Percentiles rank a stretch among this genome's conserved stretches.
Conservation (phyloP, 345 rosid genomes). For the Microcos paniculata region DNA sequence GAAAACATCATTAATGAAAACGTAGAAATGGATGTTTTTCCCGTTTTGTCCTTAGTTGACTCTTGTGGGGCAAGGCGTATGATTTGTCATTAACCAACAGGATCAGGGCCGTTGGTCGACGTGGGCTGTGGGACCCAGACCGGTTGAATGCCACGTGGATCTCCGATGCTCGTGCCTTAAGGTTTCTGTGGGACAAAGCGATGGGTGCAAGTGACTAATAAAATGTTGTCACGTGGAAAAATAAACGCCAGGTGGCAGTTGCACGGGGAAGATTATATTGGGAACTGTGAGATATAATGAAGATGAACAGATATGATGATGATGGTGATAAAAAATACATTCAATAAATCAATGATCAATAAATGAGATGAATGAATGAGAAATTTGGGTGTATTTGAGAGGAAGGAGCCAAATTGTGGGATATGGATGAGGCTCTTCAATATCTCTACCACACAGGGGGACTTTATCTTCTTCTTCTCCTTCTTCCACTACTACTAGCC, state of each 20-base stretch:
- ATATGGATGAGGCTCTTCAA: too few relatives aligned
- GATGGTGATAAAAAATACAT: too few relatives aligned
- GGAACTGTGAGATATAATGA: neutral
- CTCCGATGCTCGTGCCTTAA: neutral
- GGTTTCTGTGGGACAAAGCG: neutral
- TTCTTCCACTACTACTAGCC: too few relatives aligned
- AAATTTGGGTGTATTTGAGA: too few relatives aligned
- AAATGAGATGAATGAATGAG: too few relatives aligned
- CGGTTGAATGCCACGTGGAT: neutral
- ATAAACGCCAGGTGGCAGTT: too few relatives aligned
- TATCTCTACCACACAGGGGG: too few relatives aligned
- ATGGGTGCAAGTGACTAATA: neutral
- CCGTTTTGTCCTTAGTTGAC: neutral
- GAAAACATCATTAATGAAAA: neutral
- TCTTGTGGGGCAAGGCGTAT: neutral
- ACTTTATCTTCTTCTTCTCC: too few relatives aligned
- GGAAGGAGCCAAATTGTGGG: too few relatives aligned
- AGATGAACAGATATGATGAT: too few relatives aligned
- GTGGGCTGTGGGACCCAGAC: neutral
- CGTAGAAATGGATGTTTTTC: neutral
- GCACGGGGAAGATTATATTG: too few relatives aligned
- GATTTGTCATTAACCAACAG: neutral
- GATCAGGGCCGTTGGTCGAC: conserved; percentile 1
- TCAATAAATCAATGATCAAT: too few relatives aligned
- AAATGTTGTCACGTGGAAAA: neutral